Evolutionary conservation across 805 yeast genomes (phyloP).

Genomic region (Candida xyloterini): DNA sequence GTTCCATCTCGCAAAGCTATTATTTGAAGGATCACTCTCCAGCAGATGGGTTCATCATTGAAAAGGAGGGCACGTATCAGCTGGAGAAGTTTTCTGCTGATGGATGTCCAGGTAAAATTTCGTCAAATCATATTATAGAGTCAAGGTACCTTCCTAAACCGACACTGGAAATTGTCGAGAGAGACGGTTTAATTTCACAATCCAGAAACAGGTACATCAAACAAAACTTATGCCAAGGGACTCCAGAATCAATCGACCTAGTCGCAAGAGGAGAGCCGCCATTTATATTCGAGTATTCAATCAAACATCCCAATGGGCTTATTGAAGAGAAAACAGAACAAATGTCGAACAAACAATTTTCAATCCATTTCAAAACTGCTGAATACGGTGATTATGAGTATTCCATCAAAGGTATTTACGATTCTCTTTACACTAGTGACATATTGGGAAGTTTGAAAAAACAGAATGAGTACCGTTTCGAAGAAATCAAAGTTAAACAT

Average conservation of each 20-base stretch:
- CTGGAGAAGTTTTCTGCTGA: slow-evolving; percentile 39
- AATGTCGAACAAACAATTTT: slow-evolving; percentile 41
- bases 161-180: slow-evolving; percentile 14
- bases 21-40: slow-evolving; percentile 21
- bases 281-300: slow-evolving; percentile 65
- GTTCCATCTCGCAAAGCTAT: slow-evolving; percentile 7
- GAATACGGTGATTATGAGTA: slow-evolving; percentile 62
- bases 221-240: slow-evolving; percentile 25
- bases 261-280: slow-evolving; percentile 58
- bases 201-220: slow-evolving; percentile 11
- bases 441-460: slow-evolving; percentile 31
- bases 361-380: slow-evolving; percentile 39
- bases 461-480: slow-evolving; percentile 23
- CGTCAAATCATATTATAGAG: slow-evolving; percentile 17
- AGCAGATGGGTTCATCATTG: slow-evolving; percentile 30
- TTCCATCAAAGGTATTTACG: slow-evolving; percentile 59
- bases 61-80: slow-evolving; percentile 42
- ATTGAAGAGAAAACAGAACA: slow-evolving; percentile 38
- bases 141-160: slow-evolving; percentile 34
- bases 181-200: slow-evolving; percentile 2
- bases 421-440: slow-evolving; percentile 52
- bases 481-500: slow-evolving; percentile 44
- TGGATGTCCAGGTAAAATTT: slow-evolving; percentile 44
- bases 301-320: slow-evolving; percentile 55
- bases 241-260: slow-evolving; percentile 30